Conservation (phyloP, 164 flowering plant genomes). For the Stephania japonica region DNA sequence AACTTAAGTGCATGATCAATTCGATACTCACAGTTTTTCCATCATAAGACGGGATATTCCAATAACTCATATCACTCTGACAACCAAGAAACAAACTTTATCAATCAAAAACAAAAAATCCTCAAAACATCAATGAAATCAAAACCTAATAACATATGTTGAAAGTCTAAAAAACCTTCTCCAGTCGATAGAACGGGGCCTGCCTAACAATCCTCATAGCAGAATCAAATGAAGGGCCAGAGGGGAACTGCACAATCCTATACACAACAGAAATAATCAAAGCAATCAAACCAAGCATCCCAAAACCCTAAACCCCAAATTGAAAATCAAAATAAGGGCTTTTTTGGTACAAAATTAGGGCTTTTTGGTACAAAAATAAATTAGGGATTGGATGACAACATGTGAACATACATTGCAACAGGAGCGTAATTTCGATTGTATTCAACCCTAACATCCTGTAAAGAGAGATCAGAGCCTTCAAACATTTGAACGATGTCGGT, state of each 20-base stretch:
- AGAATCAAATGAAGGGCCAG: not conserved
- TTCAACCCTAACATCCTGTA: constrained; percentile 46
- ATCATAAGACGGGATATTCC: constrained; percentile 46
- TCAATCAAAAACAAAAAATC: not conserved
- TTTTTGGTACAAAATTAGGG: too few species aligned
- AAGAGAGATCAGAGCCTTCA: constrained; percentile 46
- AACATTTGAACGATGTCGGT: constrained; percentile 37
- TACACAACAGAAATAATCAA: not conserved
- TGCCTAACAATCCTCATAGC: not conserved
- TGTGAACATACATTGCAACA: constrained; percentile 35
- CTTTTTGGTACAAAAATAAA: too few species aligned
- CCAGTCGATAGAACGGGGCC: not conserved
- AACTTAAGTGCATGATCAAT: not conserved
- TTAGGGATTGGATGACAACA: constrained; percentile 10
- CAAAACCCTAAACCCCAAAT: not conserved
- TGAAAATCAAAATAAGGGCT: not conserved
- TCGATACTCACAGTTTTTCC: constrained; percentile 55
- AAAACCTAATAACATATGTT: not conserved
- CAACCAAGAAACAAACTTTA: not conserved
- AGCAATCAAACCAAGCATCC: not conserved
- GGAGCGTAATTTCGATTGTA: constrained; percentile 35
- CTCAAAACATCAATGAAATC: not conserved
- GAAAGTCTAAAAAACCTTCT: not conserved
- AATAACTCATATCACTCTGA: constrained; percentile 8
- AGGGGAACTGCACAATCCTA: not conserved